Percentiles rank a stretch among this genome's conserved stretches.
Evolutionary conservation across 179 eudicot genomes (phyloP).

Genomic region (Actinidia arguta): DNA sequence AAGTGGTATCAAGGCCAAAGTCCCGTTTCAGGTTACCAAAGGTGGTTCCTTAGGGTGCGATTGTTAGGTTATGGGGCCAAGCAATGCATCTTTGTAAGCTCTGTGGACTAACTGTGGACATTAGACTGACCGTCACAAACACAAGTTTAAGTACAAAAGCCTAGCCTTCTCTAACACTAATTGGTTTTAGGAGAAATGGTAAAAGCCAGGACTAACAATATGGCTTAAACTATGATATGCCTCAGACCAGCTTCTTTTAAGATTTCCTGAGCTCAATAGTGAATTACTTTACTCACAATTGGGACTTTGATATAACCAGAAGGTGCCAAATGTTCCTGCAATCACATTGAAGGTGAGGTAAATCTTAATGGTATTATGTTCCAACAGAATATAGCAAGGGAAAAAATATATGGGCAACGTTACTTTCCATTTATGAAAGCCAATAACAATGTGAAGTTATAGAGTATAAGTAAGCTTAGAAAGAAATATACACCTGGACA

Average conservation of each 20-base stretch:
- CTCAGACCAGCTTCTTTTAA: not conserved
- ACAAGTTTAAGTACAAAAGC: too few species aligned
- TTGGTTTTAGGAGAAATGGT: too few species aligned
- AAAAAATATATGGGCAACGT: not conserved
- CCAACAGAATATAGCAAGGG: not conserved
- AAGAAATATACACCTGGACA: slow-evolving; percentile 52
- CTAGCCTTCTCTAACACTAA: too few species aligned
- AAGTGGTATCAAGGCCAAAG: too few species aligned
- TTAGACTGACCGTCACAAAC: too few species aligned
- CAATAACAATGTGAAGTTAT: not conserved
- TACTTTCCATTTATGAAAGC: not conserved
- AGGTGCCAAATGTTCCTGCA: slow-evolving; percentile 77
- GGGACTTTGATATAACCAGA: slow-evolving; percentile 62
- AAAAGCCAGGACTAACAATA: too few species aligned
- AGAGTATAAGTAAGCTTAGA: not conserved
- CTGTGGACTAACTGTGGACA: too few species aligned
- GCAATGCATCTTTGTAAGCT: too few species aligned
- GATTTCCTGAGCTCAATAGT: slow-evolving; percentile 15
- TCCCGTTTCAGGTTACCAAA: too few species aligned
- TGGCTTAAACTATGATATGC: not conserved
- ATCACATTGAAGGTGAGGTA: slow-evolving; percentile 12
- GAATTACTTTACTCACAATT: slow-evolving; percentile 48
- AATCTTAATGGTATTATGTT: not conserved
- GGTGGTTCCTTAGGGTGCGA: too few species aligned
- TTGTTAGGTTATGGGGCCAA: too few species aligned